Evolutionary conservation across 345 rosid species (phyloP), one percentile per base, ranked within the genome.

Genomic region (Populus davidiana): DNA sequence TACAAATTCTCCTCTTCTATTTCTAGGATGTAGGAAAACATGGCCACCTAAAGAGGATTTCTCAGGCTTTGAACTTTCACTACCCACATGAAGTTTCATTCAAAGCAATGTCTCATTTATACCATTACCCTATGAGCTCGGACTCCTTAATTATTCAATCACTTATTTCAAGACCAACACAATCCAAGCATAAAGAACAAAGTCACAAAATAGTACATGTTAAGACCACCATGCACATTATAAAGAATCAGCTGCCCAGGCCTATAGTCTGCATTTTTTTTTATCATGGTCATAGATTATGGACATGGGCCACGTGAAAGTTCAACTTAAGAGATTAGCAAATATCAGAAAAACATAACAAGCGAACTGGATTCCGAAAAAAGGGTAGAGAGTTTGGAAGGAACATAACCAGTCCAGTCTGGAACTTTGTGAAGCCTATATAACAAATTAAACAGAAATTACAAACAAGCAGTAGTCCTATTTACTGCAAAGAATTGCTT

Each of bases 401-500:
- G 63, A 59, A n/a, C 14, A 44, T 44, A n/a, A 59, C 10, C 27
- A 56, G 64, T 59, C 4, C 64, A 59, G 64, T 1, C 12, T 23
- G 64, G 3, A 54, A 20, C 20, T 9, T 59, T 47, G 50, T 13
- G 17, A 47, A 11, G 39, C 64, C 9, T 41, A 20, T 8, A 18
- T 25, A 52, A 56, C 75, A 56, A 13, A 56, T 36, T n/a, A 27
- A 11, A 52, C 33, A 70, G 25, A 49, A 27, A 18, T 54, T 13
- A 70, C 61, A 71, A 20, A 25, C 59, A 52, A 35, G 67, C 20
- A 65, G 54, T 31, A 36, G 29, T 5, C 13, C 27, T 44, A 54
- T 67, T 63, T 4, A 43, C 18, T 38, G 4, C 36, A 52, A 54
- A 27, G 23, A 56, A 73, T 69, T 36, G 73, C 89, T 89, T 85